phyloP scores from a whole-genome alignment of 495 filamentous ascomycete genomes.

The Xylaria castorea region DNA sequence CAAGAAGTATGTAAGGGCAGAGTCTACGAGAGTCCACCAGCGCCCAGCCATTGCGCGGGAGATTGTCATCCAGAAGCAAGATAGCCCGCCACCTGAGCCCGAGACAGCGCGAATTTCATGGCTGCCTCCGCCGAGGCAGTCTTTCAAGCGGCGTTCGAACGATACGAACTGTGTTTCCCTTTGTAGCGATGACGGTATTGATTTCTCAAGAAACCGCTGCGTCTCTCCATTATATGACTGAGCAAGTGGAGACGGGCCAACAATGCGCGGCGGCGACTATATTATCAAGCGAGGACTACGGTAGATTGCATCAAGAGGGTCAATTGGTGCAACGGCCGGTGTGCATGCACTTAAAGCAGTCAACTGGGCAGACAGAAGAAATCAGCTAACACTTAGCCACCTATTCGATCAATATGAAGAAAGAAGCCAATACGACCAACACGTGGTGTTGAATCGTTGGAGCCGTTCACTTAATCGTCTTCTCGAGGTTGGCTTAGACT shows the following conservation, averaged over 20 bases:
- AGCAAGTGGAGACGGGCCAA: too few relatives aligned
- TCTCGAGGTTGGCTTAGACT: not conserved
- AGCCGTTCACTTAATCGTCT: not conserved
- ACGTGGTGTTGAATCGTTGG: not conserved
- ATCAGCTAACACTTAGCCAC: not conserved
- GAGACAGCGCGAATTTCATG: not conserved
- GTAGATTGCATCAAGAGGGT: not conserved
- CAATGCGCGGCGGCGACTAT: too few relatives aligned
- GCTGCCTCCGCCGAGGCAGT: not conserved
- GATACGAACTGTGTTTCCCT: conserved; percentile 33
- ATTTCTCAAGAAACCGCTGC: conserved; percentile 1
- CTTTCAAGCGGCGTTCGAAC: conserved; percentile 27
- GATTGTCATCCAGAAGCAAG: conserved; percentile 1
- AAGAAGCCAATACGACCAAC: not conserved
- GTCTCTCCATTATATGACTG: conserved; percentile 25
- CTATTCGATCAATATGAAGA: not conserved
- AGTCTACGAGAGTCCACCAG: not conserved
- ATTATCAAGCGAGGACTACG: not conserved
- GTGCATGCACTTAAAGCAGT: not conserved
- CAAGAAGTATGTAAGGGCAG: not conserved
- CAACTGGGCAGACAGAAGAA: not conserved
- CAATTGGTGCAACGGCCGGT: not conserved
- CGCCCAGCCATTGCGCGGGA: not conserved
- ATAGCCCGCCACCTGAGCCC: not conserved
- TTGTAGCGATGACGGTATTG: conserved; percentile 17